Evolutionary conservation across 176 grass and related monocot genomes (phyloP).

Genomic region (Dactylis glomerata): DNA sequence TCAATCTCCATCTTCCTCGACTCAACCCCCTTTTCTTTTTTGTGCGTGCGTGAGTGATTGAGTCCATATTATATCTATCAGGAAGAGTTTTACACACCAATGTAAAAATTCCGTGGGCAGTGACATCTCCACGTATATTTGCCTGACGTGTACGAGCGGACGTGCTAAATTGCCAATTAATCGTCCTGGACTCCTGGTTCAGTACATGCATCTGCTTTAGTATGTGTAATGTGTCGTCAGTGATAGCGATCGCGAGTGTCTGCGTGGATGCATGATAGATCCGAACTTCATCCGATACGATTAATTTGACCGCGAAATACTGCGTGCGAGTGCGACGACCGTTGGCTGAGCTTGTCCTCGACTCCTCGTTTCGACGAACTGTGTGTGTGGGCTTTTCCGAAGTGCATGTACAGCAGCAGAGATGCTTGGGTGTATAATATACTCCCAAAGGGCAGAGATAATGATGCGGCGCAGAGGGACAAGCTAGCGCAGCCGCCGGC

Average conservation of each 20-base stretch:
- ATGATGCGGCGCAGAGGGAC: too few relatives aligned
- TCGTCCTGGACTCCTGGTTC: neutral
- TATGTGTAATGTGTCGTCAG: neutral
- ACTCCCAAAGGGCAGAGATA: too few relatives aligned
- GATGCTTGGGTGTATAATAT: too few relatives aligned
- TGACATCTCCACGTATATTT: neutral
- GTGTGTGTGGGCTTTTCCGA: too few relatives aligned
- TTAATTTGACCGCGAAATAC: too few relatives aligned
- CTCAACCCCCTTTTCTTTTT: neutral
- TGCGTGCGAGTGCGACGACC: too few relatives aligned
- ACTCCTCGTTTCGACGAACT: too few relatives aligned
- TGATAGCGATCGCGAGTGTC: neutral
- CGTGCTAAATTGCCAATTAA: too few relatives aligned
- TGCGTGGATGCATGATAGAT: neutral
- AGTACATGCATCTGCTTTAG: neutral
- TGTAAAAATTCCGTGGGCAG: neutral
- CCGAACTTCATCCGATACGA: neutral
- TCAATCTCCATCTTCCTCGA: neutral
- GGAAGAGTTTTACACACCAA: neutral
- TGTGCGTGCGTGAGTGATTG: neutral
- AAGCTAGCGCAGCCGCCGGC: too few relatives aligned
- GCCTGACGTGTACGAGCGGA: neutral
- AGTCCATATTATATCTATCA: neutral
- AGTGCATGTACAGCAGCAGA: too few relatives aligned
- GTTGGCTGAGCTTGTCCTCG: too few relatives aligned